Evolutionary conservation across 2,329 filamentous ascomycete species (phyloP), one percentile per base, ranked within the genome.

Genomic region (Thermoascus crustaceus): DNA sequence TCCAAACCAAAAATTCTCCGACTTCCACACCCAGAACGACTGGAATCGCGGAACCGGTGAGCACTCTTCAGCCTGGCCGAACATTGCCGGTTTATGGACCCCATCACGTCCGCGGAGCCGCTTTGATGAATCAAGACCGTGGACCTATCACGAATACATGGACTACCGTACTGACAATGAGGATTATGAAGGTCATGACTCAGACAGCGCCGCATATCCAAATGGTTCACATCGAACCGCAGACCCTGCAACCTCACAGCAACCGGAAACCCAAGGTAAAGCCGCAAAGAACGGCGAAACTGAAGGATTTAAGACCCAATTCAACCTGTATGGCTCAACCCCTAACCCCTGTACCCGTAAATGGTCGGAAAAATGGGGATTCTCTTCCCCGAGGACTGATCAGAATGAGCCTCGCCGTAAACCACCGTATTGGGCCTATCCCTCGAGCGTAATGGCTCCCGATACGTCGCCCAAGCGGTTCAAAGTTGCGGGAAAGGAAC

Each of bases 11-110:
- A 56, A 48, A 13, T 53, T 49, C 30, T 31, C 46, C 21, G 48
- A 55, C 32, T 53, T 53, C 29, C 46, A 51, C 41, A 40, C 41
- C 4, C 35, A 43, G 30, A 45, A 46, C 30, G 42, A 47, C 9
- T 42, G 37, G 38, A 52, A 40, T 29, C 34, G 48, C 20, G 47
- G 47, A 46, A 47, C 41, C 44, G 57, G 60, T 63, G 52, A 57
- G 57, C 41, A 48, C 25, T 40, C 40, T 39, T 45, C 39, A 36
- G 43, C 32, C 36, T 44, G 40, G 34, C 30, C 22, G 33, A 37
- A 30, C 22, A n/a, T 31, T 16, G 33, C 37, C 24, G 20, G 31
- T 26, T 34, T 31, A 38, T 38, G 32, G 36, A 34, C 23, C 16
- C 33, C 39, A 27, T 35, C 33, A 23, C 39, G 35, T 18, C 32